phyloP scores from a whole-genome alignment of 2,329 filamentous ascomycete species.

The Ascochyta viciae-villosae region DNA sequence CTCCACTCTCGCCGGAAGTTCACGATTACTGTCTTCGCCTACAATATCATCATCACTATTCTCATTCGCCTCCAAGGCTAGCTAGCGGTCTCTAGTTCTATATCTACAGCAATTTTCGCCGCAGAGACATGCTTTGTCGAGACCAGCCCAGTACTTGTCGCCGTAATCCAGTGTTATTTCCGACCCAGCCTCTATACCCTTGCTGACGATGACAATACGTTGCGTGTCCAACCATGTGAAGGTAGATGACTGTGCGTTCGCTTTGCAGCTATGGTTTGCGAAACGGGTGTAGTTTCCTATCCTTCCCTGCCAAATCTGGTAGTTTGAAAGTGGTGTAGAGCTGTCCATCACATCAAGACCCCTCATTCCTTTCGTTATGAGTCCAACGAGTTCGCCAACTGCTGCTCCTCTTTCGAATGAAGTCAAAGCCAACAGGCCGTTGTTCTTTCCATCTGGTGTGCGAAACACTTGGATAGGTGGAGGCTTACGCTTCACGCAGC shows the following conservation, averaged over 20 bases:
- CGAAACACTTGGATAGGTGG: slow-evolving; percentile 61
- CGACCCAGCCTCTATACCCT: slow-evolving; percentile 60
- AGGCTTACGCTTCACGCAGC: slow-evolving; percentile 49
- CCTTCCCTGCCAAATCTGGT: slow-evolving; percentile 66
- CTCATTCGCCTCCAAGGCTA: background rate
- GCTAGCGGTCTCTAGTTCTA: slow-evolving; percentile 23
- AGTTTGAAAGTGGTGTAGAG: slow-evolving; percentile 59
- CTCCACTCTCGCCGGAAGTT: too few species aligned
- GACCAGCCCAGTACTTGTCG: slow-evolving; percentile 63
- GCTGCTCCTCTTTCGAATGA: slow-evolving; percentile 61
- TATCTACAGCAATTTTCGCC: slow-evolving; percentile 62
- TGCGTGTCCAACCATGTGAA: slow-evolving; percentile 65
- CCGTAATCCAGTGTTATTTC: slow-evolving; percentile 68
- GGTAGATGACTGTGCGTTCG: slow-evolving; percentile 64
- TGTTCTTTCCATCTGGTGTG: slow-evolving; percentile 62
- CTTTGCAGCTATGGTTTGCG: slow-evolving; percentile 65
- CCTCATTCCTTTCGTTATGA: slow-evolving; percentile 60
- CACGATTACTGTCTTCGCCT: background rate
- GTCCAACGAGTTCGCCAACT: slow-evolving; percentile 63
- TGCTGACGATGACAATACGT: slow-evolving; percentile 62
- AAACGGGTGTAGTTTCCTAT: slow-evolving; percentile 66
- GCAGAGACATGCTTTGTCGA: slow-evolving; percentile 64
- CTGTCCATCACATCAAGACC: slow-evolving; percentile 63
- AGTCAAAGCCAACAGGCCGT: slow-evolving; percentile 57
- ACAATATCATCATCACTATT: too few species aligned